Percentiles rank a stretch among this genome's conserved stretches.
These are phyloP conservation scores for Exophiala spinifera DNA, from an alignment of 2,329 filamentous ascomycete genomes.

Conservation along the genomic window DNA sequence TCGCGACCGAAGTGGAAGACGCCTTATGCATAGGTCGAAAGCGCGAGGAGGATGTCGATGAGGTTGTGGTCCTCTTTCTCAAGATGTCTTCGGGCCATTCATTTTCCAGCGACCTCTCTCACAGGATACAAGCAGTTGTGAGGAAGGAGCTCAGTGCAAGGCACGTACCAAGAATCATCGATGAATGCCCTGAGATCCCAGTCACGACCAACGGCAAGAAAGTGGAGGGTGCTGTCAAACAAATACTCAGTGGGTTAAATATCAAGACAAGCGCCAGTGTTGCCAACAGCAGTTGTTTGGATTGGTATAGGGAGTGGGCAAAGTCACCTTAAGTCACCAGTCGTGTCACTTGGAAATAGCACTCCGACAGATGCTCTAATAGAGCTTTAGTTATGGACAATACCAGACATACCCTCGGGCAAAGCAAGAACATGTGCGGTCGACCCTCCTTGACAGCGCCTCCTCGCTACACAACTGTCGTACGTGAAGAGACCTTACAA, in stretches of 20 bases:
- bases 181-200: slow-evolving; percentile 81
- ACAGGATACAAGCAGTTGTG: slow-evolving; percentile 64
- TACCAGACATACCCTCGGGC: too few species aligned
- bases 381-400: too few species aligned
- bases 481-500: too few species aligned
- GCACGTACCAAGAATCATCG: slow-evolving; percentile 81
- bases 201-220: slow-evolving; percentile 96
- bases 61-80: slow-evolving; percentile 84
- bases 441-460: background rate
- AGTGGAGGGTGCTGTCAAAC: slow-evolving; percentile 94
- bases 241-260: slow-evolving; percentile 83
- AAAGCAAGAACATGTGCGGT: too few species aligned
- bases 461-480: too few species aligned
- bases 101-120: slow-evolving; percentile 60
- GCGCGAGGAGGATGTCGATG: slow-evolving; percentile 68
- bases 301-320: slow-evolving; percentile 84
- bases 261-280: slow-evolving; percentile 90
- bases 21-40: slow-evolving; percentile 82
- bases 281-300: slow-evolving; percentile 82
- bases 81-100: slow-evolving; percentile 62
- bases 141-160: slow-evolving; percentile 77
- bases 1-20: slow-evolving; percentile 74
- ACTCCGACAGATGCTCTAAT: too few species aligned
- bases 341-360: too few species aligned
- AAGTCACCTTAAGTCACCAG: slow-evolving; percentile 7